phyloP scores from a whole-genome alignment of 2,329 filamentous ascomycete genomes.

The Beauveria sp. region DNA sequence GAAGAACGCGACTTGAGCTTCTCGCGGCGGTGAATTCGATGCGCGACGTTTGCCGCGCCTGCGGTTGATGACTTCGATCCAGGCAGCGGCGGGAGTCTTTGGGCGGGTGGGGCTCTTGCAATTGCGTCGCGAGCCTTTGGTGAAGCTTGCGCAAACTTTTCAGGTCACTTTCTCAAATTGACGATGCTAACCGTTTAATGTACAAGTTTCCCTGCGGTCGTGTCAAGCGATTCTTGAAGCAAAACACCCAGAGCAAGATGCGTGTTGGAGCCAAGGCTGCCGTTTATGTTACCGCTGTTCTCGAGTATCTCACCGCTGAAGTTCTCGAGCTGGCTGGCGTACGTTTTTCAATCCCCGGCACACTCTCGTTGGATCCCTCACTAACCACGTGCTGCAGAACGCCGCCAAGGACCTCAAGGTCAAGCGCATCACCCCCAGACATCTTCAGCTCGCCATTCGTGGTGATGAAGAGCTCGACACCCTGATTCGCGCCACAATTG shows the following conservation, averaged over 20 bases:
- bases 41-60: conserved; percentile 6
- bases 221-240: conserved; percentile 99
- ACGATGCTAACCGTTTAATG: conserved; percentile 17
- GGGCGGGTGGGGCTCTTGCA: conserved; percentile 11
- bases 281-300: conserved; percentile 94
- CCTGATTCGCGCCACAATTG: conserved; percentile 93
- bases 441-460: conserved; percentile 94
- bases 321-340: conserved; percentile 93
- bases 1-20: neutral
- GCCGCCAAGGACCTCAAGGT: conserved; percentile 99
- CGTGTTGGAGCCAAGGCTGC: conserved; percentile 97
- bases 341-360: conserved; percentile 32
- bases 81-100: neutral
- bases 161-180: neutral
- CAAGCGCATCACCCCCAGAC: conserved; percentile 98
- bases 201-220: conserved; percentile 96
- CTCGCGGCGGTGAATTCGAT: neutral
- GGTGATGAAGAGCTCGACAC: conserved; percentile 98
- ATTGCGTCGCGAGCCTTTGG: conserved; percentile 13
- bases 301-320: conserved; percentile 97
- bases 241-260: conserved; percentile 99
- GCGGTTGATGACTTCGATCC: neutral
- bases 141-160: conserved; percentile 12
- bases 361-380: conserved; percentile 5
- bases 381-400: conserved; percentile 49